phyloP scores from a whole-genome alignment of 306 rosid species.

The Carpinus viminea region DNA sequence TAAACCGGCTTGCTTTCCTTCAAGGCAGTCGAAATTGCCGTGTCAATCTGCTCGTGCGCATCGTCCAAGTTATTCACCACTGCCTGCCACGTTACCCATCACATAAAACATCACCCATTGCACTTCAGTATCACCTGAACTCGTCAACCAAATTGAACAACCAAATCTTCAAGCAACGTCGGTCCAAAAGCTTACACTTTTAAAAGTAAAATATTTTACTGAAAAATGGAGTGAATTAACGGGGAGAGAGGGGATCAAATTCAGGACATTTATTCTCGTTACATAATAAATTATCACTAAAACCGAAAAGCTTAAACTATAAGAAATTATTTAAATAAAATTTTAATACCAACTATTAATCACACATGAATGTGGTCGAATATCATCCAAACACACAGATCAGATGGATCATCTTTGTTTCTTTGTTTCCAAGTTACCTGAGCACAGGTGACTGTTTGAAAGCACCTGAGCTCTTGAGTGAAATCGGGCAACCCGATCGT shows the following conservation, averaged over 20 bases:
- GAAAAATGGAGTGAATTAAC: too few species aligned
- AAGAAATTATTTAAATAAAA: too few species aligned
- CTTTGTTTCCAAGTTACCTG: slow-evolving; percentile 41
- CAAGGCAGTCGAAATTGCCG: slow-evolving; percentile 88
- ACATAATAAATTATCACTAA: too few species aligned
- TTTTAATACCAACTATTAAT: too few species aligned
- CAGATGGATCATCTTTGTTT: background rate
- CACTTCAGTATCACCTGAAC: background rate
- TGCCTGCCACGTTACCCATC: slow-evolving; percentile 45
- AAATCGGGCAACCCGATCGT: slow-evolving; percentile 83
- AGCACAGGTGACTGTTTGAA: slow-evolving; percentile 69
- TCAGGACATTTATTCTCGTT: too few species aligned
- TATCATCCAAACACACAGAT: background rate
- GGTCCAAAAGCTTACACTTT: too few species aligned
- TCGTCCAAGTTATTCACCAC: slow-evolving; percentile 84
- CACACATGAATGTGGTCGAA: too few species aligned
- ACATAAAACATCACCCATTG: slow-evolving; percentile 3
- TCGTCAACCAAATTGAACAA: background rate
- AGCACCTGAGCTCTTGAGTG: slow-evolving; percentile 73
- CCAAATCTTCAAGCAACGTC: too few species aligned
- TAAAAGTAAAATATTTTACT: too few species aligned
- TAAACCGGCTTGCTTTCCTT: slow-evolving; percentile 91
- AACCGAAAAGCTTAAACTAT: too few species aligned
- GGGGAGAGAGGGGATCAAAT: too few species aligned
- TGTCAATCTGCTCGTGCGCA: slow-evolving; percentile 79